Evolutionary conservation across 352 stramenopile species (phyloP).

Genomic region (Aphanomyces astaci): DNA sequence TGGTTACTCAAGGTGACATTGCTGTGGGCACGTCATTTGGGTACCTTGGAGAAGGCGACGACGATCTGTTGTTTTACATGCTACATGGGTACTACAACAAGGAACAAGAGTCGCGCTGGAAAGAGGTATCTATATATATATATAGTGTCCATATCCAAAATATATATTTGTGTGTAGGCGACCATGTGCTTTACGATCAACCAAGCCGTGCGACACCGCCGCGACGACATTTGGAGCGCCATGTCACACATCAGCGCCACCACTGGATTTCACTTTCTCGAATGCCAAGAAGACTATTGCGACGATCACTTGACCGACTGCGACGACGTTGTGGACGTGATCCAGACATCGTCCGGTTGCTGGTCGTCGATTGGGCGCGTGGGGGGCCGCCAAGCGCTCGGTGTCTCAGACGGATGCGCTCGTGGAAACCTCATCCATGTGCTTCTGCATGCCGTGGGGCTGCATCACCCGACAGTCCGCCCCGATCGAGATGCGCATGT

Average conservation of each 20-base stretch:
- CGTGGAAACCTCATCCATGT: conserved; percentile 75
- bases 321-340: conserved; percentile 58
- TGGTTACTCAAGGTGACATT: conserved; percentile 73
- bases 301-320: conserved; percentile 35
- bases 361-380: conserved; percentile 74
- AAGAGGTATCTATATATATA: conserved; percentile 34
- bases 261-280: conserved; percentile 57
- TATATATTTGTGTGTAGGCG: conserved; percentile 10
- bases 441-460: conserved; percentile 57
- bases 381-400: conserved; percentile 51
- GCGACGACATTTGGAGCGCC: conserved; percentile 37
- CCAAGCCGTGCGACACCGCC: conserved; percentile 34
- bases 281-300: conserved; percentile 45
- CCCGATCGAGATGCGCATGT: conserved; percentile 67
- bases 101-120: conserved; percentile 65
- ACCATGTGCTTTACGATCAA: conserved; percentile 64
- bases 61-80: conserved; percentile 25
- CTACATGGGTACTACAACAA: conserved; percentile 78
- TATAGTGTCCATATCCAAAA: background rate
- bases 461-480: conserved; percentile 65
- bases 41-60: background rate
- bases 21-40: conserved; percentile 40
- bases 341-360: conserved; percentile 46
- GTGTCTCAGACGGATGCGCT: conserved; percentile 58
- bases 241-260: conserved; percentile 53